Base-by-base conservation (phyloP, 352 stramenopile genomes). In the Globisporangium emineosum region DNA sequence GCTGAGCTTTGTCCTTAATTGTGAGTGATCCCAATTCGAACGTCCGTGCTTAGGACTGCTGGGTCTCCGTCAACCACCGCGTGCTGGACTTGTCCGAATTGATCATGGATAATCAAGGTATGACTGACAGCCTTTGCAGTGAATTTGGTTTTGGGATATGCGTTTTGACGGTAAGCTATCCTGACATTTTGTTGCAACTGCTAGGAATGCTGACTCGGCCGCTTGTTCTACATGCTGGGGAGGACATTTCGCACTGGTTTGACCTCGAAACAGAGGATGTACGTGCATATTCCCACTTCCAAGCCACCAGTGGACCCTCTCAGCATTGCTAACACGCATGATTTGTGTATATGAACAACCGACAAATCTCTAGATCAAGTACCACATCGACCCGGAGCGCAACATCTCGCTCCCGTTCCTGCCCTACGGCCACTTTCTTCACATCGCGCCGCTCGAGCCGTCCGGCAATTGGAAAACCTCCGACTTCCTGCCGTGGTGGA, bases 181-280 rank as follows among this genome's bases (percentile, higher is more conserved):
- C 29, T 60, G 19, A 57, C 25, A 5, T 49, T 15, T 57, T 2
- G 4, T 4, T 61, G 1, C 23, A 21, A 7, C 3, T 62, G 12
- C 7, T 49, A 90, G 86, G 90, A 10, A 43, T 79, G 10, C 70
- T 98, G 4, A 88, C 88, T 7, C 79, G 97, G 56, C 83, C 86
- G 47, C 70, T 98, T 5, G 78, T 98, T 2, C 70, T 75, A 5
- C 79, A 93, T 66, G 90, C 93, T 25, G 92, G 91, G 5, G 79
- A 92, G 33, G 91, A 98, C 63, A 81, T 98, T 29, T 96, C 91
- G 0, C 88, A 98, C 62, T 98, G 93, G 93, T 98, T 98, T 65
- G 83, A 97, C 35, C 33, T 59, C 5, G 73, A 83, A 5, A 94
- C 81, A 0, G 67, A 78, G 7, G 81, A 96, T 58, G 82, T 93